Evolutionary conservation across 805 yeast species (phyloP).

Genomic region (Teunomyces funiuensis): DNA sequence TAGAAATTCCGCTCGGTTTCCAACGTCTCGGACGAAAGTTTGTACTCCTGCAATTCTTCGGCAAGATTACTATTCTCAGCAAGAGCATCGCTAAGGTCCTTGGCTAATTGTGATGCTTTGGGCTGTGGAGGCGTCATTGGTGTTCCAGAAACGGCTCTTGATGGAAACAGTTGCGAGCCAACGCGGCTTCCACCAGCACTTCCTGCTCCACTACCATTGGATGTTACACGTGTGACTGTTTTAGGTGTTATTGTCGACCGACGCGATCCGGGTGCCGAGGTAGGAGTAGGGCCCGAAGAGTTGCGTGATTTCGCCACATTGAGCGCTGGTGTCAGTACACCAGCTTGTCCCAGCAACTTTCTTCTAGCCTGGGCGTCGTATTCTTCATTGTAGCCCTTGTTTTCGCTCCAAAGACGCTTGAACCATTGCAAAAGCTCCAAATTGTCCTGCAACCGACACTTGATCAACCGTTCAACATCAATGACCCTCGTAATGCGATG

Average conservation of each 20-base stretch:
- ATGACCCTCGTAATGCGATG: slow-evolving; percentile 71
- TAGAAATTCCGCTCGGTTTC: slow-evolving; percentile 88
- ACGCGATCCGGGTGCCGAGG: background rate
- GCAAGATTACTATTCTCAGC: slow-evolving; percentile 38
- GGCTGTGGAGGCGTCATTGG: slow-evolving; percentile 4
- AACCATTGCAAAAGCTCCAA: slow-evolving; percentile 94
- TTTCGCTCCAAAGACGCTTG: slow-evolving; percentile 76
- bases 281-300: background rate
- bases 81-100: slow-evolving; percentile 49
- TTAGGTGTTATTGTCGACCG: slow-evolving; percentile 2
- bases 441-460: slow-evolving; percentile 91
- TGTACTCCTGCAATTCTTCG: slow-evolving; percentile 58
- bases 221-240: slow-evolving; percentile 10
- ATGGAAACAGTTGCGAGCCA: slow-evolving; percentile 8
- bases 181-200: background rate
- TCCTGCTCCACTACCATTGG: slow-evolving; percentile 7
- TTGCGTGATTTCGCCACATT: slow-evolving; percentile 7
- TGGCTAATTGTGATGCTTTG: slow-evolving; percentile 15
- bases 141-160: slow-evolving; percentile 5
- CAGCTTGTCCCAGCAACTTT: slow-evolving; percentile 1
- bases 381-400: slow-evolving; percentile 56
- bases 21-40: slow-evolving; percentile 60
- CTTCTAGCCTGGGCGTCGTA: slow-evolving; percentile 60
- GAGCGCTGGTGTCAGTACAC: background rate
- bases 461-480: slow-evolving; percentile 78